phyloP scores from a whole-genome alignment of 1,139 yeast species.

The Torulaspora globosa region DNA sequence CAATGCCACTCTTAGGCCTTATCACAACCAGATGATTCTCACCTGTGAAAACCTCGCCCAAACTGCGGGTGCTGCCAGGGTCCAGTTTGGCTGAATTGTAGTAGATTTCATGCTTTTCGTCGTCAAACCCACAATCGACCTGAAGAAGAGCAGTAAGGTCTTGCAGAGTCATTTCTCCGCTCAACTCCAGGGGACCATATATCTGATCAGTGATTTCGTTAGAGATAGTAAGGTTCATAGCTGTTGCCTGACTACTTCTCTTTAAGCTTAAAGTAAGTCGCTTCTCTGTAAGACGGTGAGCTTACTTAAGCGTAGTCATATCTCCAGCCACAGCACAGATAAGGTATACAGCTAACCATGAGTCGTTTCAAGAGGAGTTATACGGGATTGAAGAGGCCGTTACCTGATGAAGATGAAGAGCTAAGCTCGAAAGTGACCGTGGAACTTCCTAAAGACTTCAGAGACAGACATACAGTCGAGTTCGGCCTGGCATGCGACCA shows the following conservation, averaged over 20 bases:
- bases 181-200: constrained; percentile 39
- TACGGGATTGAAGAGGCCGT: constrained; percentile 18
- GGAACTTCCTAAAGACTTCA: constrained; percentile 43
- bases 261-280: neutral
- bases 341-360: neutral
- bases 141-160: constrained; percentile 77
- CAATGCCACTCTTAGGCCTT: constrained; percentile 31
- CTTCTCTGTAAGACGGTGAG: too few species aligned
- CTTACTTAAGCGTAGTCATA: too few species aligned
- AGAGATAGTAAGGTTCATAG: constrained; percentile 32
- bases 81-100: constrained; percentile 46
- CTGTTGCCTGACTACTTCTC: neutral
- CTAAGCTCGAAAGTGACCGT: neutral
- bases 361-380: neutral
- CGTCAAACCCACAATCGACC: constrained; percentile 61
- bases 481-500: constrained; percentile 45
- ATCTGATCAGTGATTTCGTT: constrained; percentile 32
- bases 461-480: constrained; percentile 42
- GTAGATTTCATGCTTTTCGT: constrained; percentile 46
- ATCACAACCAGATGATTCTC: constrained; percentile 59
- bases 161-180: constrained; percentile 56
- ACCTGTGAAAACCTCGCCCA: constrained; percentile 46
- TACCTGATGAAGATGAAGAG: constrained; percentile 7
- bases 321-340: neutral
- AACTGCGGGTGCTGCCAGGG: constrained; percentile 37